These are phyloP conservation scores for Sambucus nigra DNA, from an alignment of 129 eudicot species.

Conservation along the genomic window DNA sequence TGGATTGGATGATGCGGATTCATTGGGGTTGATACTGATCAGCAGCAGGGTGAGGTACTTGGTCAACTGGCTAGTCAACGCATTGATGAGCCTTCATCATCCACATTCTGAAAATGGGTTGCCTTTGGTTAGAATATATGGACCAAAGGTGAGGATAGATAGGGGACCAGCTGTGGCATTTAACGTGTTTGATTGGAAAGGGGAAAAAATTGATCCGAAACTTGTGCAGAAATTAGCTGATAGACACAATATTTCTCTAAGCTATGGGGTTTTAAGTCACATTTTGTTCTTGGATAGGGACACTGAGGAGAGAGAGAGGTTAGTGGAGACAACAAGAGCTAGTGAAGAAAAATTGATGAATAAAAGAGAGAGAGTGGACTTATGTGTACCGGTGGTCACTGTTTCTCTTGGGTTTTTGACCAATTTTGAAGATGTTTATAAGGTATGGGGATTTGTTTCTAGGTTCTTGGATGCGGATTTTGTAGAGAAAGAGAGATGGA, in stretches of 20 bases:
- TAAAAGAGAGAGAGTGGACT: conserved; percentile 25
- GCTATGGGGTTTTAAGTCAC: conserved; percentile 34
- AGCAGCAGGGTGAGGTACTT: conserved; percentile 55
- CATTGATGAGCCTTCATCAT: conserved; percentile 43
- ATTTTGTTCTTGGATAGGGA: conserved; percentile 33
- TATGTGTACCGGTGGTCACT: conserved; percentile 43
- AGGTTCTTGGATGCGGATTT: conserved; percentile 86
- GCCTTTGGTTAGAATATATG: conserved; percentile 55
- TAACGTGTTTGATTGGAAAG: conserved; percentile 81
- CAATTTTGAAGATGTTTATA: conserved; percentile 67
- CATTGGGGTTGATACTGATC: conserved; percentile 55
- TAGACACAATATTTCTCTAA: conserved; percentile 49
- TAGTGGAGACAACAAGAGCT: conserved; percentile 24
- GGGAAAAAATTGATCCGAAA: conserved; percentile 54
- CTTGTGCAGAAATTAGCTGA: conserved; percentile 73
- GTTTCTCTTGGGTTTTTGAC: conserved; percentile 58
- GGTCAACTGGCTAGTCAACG: conserved; percentile 75
- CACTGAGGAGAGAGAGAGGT: conserved; percentile 30
- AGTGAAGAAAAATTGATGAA: neutral
- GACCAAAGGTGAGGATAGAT: conserved; percentile 55
- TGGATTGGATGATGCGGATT: conserved; percentile 70
- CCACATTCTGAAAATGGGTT: conserved; percentile 51
- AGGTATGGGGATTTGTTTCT: conserved; percentile 65
- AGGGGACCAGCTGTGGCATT: conserved; percentile 71
- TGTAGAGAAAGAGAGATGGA: conserved; percentile 93